phyloP scores from a whole-genome alignment of 306 rosid genomes.

The Prosopis cineraria region DNA sequence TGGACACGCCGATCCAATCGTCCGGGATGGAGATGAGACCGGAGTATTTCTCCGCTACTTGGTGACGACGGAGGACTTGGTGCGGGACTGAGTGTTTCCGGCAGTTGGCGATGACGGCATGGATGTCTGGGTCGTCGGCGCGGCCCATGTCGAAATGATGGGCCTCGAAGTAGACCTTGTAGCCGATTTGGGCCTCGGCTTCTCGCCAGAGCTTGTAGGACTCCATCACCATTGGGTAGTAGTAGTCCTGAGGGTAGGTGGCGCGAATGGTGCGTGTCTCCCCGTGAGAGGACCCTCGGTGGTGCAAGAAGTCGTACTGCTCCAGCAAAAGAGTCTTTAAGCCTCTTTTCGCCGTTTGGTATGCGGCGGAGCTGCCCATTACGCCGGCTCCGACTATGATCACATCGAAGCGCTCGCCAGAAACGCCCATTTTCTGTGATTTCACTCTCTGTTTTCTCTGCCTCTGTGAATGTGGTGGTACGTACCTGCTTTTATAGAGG shows the following conservation, averaged over 20 bases:
- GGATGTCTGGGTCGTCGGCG: conserved; percentile 21
- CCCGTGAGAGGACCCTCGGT: conserved; percentile 97
- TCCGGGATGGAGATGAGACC: conserved; percentile 62
- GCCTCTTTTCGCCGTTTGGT: conserved; percentile 63
- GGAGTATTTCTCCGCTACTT: conserved; percentile 45
- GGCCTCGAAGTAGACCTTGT: conserved; percentile 66
- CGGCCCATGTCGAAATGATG: conserved; percentile 68
- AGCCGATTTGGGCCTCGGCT: conserved; percentile 67
- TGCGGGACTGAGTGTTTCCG: conserved; percentile 23
- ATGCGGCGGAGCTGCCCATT: conserved; percentile 87
- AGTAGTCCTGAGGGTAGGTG: conserved; percentile 60
- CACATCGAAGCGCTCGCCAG: conserved; percentile 53
- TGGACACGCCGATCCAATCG: conserved; percentile 59
- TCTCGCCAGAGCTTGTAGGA: conserved; percentile 71
- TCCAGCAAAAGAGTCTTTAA: conserved; percentile 61
- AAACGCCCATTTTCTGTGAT: conserved; percentile 39
- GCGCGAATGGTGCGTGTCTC: conserved; percentile 97
- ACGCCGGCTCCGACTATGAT: conserved; percentile 82
- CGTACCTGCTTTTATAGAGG: not conserved
- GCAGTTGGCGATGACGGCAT: conserved; percentile 48
- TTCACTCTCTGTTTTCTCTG: not conserved
- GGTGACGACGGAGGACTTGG: conserved; percentile 34
- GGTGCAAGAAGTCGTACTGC: conserved; percentile 94
- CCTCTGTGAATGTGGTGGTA: not conserved
- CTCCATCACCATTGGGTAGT: conserved; percentile 60